Evolutionary conservation across 176 grass and related monocot genomes (phyloP).

Genomic region (bread wheat (Triticum aestivum)): IWGSC_CS_RefSeq_v2.1 NC_057801.1:543152384-543152883

Average conservation of each 20-base stretch:
- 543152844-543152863: too few relatives aligned
- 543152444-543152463: background rate
- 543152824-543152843: too few relatives aligned
- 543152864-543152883: too few relatives aligned
- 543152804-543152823: too few relatives aligned
- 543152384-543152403: background rate
- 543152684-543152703: slow-evolving; percentile 2
- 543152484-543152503: background rate
- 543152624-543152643: background rate
- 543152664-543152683: background rate
- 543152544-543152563: background rate
- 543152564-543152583: background rate
- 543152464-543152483: slow-evolving; percentile 14
- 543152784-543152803: too few relatives aligned
- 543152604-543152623: background rate
- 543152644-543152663: background rate
- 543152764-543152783: too few relatives aligned
- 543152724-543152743: too few relatives aligned
- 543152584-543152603: background rate
- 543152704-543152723: background rate
- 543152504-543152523: background rate
- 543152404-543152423: background rate
- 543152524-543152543: background rate
- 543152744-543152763: too few relatives aligned
- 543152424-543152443: background rate